Percentiles rank a stretch among this genome's conserved stretches.
Conservation (phyloP, 148 eudicot genomes). For the Agrostemma githago region DNA sequence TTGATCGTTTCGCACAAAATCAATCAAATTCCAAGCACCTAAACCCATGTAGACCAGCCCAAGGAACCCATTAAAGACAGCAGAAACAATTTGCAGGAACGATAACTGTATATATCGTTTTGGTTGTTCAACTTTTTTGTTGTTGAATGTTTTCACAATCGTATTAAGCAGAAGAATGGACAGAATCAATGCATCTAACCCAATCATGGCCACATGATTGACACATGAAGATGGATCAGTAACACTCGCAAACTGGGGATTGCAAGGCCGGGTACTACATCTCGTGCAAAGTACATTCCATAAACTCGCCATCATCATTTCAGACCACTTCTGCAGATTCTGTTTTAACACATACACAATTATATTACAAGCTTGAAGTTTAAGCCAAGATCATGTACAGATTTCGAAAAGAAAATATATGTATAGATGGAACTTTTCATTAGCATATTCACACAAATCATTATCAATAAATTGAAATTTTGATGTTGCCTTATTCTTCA, state of each 20-base stretch:
- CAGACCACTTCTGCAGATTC: slow-evolving; percentile 5
- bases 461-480: neutral
- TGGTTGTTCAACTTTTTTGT: slow-evolving; percentile 21
- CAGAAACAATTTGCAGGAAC: slow-evolving; percentile 42
- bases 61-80: slow-evolving; percentile 51
- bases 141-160: slow-evolving; percentile 29
- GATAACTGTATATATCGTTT: slow-evolving; percentile 28
- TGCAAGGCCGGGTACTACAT: slow-evolving; percentile 32
- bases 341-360: slow-evolving; percentile 12
- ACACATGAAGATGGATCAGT: slow-evolving; percentile 68
- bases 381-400: neutral
- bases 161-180: slow-evolving; percentile 39
- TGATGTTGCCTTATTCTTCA: neutral
- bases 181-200: slow-evolving; percentile 54
- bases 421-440: neutral
- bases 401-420: neutral
- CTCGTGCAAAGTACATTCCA: slow-evolving; percentile 35
- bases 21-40: slow-evolving; percentile 44
- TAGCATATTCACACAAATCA: neutral
- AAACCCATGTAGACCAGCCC: slow-evolving; percentile 47
- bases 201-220: slow-evolving; percentile 55
- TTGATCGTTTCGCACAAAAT: slow-evolving; percentile 20
- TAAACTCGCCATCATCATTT: slow-evolving; percentile 25
- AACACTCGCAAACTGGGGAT: slow-evolving; percentile 32
- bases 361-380: neutral